Evolutionary conservation across 2,329 filamentous ascomycete genomes (phyloP).

Genomic region (Cadophora sp.): DNA sequence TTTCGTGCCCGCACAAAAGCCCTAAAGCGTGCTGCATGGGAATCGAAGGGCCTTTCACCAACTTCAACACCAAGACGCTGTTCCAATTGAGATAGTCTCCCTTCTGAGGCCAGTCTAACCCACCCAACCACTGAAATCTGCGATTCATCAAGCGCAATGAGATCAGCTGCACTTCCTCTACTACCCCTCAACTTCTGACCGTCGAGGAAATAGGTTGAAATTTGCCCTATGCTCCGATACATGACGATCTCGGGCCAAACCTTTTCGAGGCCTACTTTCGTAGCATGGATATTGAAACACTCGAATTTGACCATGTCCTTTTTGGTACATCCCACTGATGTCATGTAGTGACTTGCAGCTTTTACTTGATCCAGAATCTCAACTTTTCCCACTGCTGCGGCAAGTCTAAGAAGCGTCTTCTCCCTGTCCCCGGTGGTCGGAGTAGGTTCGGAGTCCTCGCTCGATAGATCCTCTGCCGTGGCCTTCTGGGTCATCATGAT

Average conservation of each 20-base stretch:
- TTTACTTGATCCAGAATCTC: background rate
- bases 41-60: background rate
- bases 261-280: background rate
- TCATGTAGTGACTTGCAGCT: background rate
- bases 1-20: background rate
- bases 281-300: background rate
- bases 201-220: constrained; percentile 2
- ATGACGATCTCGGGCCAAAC: constrained; percentile 16
- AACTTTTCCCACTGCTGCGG: background rate
- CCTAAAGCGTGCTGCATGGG: background rate
- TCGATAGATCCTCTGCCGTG: background rate
- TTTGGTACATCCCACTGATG: background rate
- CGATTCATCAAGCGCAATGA: background rate
- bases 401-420: background rate
- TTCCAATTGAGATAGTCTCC: background rate
- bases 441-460: background rate
- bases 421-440: background rate
- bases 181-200: background rate
- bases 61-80: background rate
- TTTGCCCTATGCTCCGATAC: constrained; percentile 9
- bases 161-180: background rate
- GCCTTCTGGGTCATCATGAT: background rate
- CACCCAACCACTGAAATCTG: background rate
- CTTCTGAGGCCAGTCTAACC: background rate
- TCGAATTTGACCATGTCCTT: background rate